Base-by-base conservation (phyloP, 805 yeast species). In the Yarrowia yakushimensis region DNA sequence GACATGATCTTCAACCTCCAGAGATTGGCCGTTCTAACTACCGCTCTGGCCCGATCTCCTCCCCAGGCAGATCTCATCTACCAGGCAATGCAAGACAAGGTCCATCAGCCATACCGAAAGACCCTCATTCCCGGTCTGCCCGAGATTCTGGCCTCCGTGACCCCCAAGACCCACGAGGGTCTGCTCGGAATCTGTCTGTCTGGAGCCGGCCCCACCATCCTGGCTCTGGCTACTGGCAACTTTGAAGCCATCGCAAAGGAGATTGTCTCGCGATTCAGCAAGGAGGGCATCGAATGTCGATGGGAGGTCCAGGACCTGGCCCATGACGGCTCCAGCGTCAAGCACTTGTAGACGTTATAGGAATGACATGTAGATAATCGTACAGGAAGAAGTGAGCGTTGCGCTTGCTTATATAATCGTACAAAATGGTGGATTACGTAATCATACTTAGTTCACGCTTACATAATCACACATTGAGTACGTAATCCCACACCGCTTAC, bases 161-260 rank as follows among this genome's bases (percentile, higher is more conserved):
- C 96, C 0, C 97, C 98, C 43, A 80, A 82, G 46, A 79, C 88
- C 6, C 88, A 89, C 72, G 86, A 87, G 1, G 97, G 97, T 3
- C 79, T 92, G 52, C 80, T 94, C 64, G 99, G 99, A 60, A 90
- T 94, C 69, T 94, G 99, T 73, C 80, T 94, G 64, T 88, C 96
- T 27, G 99, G 99, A 60, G 99, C 99, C 7, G 99, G 99, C 9
- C 99, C 99, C 63, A 94, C 99, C 8, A 92, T 94, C 63, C 78
- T 94, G 66, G 96, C 97, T 42, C 81, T 94, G 66, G 98, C 99
- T 4, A 91, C 97, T 4, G 86, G 83, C 18, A 88, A 90, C 73
- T 94, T 85, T 68, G 97, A 91, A 8, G 80, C 77, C 12, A 91
- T 94, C 68, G 97, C 99, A 8, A 72, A 73, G 6, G 88, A 85